Evolutionary conservation across 2,329 filamentous ascomycete species (phyloP).

Genomic region (Ceratocystis variospora): DNA sequence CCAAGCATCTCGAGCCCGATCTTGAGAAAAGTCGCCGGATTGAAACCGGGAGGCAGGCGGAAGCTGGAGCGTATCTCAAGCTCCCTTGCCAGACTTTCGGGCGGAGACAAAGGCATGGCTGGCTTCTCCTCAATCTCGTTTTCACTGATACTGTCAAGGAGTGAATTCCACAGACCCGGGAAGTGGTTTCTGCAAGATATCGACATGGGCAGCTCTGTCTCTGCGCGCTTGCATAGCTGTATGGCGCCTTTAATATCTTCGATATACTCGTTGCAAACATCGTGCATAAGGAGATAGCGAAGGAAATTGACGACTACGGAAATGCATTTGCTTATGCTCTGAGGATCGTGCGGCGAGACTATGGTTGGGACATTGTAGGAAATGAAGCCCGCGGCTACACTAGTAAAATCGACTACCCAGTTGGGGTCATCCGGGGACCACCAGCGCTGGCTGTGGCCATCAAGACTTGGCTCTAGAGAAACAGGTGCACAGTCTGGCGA

Average conservation of each 20-base stretch:
- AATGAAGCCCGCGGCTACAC: constrained; percentile 66
- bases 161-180: constrained; percentile 64
- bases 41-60: neutral
- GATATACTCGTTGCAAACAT: constrained; percentile 70
- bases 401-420: constrained; percentile 71
- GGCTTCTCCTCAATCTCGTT: neutral
- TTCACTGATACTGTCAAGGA: constrained; percentile 38
- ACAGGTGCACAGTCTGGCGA: constrained; percentile 31
- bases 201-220: constrained; percentile 51
- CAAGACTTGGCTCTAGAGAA: constrained; percentile 37
- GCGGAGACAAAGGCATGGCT: neutral
- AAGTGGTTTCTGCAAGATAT: constrained; percentile 38
- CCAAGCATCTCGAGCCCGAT: constrained; percentile 2
- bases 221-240: constrained; percentile 50
- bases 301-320: constrained; percentile 72
- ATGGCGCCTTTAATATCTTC: constrained; percentile 53
- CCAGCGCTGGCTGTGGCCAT: constrained; percentile 40
- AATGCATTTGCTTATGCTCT: neutral
- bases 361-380: constrained; percentile 34
- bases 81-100: neutral
- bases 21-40: constrained; percentile 4
- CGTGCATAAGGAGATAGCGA: constrained; percentile 71
- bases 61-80: neutral
- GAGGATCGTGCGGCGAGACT: neutral
- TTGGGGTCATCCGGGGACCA: constrained; percentile 30